Conservation (phyloP, 306 rosid species). For the Cajanus cajan region DNA sequence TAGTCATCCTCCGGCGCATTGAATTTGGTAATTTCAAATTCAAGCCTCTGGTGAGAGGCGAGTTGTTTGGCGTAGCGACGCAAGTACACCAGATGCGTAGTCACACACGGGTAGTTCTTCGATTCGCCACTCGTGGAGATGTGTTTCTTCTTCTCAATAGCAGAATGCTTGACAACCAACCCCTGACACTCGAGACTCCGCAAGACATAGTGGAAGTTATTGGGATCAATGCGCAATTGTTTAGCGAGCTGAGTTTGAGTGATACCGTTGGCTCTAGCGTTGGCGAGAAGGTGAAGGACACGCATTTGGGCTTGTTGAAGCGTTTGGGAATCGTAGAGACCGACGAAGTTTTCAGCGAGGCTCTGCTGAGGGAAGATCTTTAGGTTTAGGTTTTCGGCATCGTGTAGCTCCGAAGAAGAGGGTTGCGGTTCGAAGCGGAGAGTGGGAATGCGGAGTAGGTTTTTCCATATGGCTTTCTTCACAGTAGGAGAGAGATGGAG, state of each 20-base stretch:
- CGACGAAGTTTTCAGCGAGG: conserved; percentile 60
- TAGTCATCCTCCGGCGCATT: conserved; percentile 27
- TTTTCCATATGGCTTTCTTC: conserved; percentile 57
- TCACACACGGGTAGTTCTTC: conserved; percentile 43
- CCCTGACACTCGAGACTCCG: conserved; percentile 82
- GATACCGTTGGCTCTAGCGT: conserved; percentile 63
- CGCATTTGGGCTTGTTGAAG: conserved; percentile 49
- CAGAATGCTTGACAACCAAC: conserved; percentile 65
- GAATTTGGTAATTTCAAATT: conserved; percentile 55
- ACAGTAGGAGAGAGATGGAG: conserved; percentile 24
- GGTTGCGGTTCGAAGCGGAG: conserved; percentile 48
- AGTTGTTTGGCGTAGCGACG: conserved; percentile 70
- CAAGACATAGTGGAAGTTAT: conserved; percentile 64
- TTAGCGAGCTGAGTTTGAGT: conserved; percentile 78
- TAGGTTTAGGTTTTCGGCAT: conserved; percentile 49
- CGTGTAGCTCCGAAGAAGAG: conserved; percentile 18
- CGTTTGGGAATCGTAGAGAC: conserved; percentile 66
- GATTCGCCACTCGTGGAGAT: conserved; percentile 42
- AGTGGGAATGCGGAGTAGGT: conserved; percentile 63
- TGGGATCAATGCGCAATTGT: conserved; percentile 59
- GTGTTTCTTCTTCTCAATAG: conserved; percentile 67
- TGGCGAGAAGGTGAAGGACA: conserved; percentile 65
- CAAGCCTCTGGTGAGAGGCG: conserved; percentile 65
- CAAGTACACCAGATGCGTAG: conserved; percentile 76
- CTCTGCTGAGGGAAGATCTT: conserved; percentile 51